Base-by-base conservation (phyloP, 169 alveolate genomes). In the Cryptosporidium meleagridis region DNA sequence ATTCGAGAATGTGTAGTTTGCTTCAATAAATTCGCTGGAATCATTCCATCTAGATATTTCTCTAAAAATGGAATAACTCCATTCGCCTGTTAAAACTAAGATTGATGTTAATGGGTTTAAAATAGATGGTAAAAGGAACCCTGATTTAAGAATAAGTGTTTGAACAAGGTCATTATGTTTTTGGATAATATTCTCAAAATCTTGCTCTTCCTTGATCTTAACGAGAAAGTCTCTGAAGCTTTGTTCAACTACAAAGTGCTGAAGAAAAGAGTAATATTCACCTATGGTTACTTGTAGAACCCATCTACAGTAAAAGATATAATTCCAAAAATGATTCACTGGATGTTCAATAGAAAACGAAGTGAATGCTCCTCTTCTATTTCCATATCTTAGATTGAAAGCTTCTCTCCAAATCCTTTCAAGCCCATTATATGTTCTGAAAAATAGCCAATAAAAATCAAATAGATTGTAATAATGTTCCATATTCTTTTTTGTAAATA, bases 271-370 rank as follows among this genome's bases (percentile, higher is more conserved):
- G 45, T 75, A 75, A 23, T n/a, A 37, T 23, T 75, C 86, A 9
- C 86, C 86, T 18, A 75, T 53, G 0, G 71, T 75, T 6, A 55
- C 68, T 44, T 75, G 86, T 14, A 75, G 71, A 31, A 75, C 71
- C 86, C 86, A 75, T 75, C 86, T 75, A n/a, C 73, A 75, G 37
- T 75, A 75, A 29, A 59, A 75, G 9, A 75, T 75, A 58, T 75
- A 75, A 26, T 75, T 59, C 86, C 86, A 75, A n/a, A 37, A 41
- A 26, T 75, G 69, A 21, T 53, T 59, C 21, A 59, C 55, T n/a
- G 31, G 52, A 18, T 75, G 37, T 35, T 41, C 86, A 18, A 16
- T 31, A 16, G 29, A 55, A 55, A n/a, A 53, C 6, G 68, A 26
- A n/a, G 44, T 35, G 1, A 39, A 53, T 1, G 44, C 23, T 12